phyloP scores from a whole-genome alignment of 1,284 basidiomycete species.

The Ustilago cynodontis region DNA sequence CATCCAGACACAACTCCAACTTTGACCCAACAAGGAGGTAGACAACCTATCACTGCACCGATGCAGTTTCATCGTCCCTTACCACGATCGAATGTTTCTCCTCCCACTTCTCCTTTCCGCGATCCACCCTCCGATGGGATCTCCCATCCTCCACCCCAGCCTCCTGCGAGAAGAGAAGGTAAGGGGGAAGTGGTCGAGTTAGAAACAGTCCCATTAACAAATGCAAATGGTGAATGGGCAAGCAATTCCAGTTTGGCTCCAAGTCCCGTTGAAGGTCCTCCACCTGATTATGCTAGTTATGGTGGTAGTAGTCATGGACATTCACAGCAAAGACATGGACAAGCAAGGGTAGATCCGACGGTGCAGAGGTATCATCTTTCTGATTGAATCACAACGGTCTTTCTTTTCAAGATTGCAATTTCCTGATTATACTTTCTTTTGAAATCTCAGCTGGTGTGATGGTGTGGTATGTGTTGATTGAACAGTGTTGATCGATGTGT shows the following conservation, averaged over 20 bases:
- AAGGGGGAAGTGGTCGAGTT: background rate
- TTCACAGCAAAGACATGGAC: background rate
- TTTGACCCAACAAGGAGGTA: background rate
- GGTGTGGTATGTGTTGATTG: too few species aligned
- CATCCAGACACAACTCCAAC: background rate
- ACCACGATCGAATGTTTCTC: constrained; percentile 2
- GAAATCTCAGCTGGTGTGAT: too few species aligned
- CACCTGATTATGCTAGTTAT: constrained; percentile 1
- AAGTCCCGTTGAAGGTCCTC: background rate
- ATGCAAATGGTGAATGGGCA: constrained; percentile 21
- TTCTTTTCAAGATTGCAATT: constrained; percentile 5
- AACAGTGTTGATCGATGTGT: too few species aligned
- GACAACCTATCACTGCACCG: constrained; percentile 14
- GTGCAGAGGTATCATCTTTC: constrained; percentile 38
- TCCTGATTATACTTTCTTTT: background rate
- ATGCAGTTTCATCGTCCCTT: constrained; percentile 47
- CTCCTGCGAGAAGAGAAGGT: background rate
- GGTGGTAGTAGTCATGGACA: background rate
- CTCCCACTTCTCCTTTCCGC: constrained; percentile 27
- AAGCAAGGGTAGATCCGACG: constrained; percentile 1
- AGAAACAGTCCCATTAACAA: constrained; percentile 8
- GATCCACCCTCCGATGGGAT: constrained; percentile 13
- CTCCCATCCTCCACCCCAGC: background rate
- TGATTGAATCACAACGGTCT: constrained; percentile 8
- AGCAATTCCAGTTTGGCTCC: constrained; percentile 6